phyloP scores from a whole-genome alignment of 768 basidiomycete species.

The Macrolepiota albuminosa region DNA sequence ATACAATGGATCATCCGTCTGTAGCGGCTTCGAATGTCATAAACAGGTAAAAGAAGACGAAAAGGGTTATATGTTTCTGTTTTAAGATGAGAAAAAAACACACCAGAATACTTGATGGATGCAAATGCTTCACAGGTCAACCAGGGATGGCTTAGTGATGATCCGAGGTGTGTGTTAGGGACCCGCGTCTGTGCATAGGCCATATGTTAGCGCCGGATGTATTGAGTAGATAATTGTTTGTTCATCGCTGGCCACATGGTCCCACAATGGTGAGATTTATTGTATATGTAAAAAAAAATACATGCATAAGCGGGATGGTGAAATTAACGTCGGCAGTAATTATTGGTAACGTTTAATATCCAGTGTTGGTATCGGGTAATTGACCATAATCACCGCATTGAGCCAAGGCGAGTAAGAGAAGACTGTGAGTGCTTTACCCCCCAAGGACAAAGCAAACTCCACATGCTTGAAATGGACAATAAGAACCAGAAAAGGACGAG shows the following conservation, averaged over 20 bases:
- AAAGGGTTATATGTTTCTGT: slow-evolving; percentile 1
- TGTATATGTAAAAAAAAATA: not conserved
- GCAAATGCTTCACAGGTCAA: slow-evolving; percentile 5
- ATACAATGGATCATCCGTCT: not conserved
- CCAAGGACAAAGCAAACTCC: slow-evolving; percentile 6
- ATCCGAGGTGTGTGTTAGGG: slow-evolving; percentile 10
- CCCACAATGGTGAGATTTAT: slow-evolving; percentile 1
- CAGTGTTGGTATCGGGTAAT: not conserved
- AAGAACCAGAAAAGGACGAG: not conserved
- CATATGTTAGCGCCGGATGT: slow-evolving; percentile 2
- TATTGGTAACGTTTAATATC: not conserved
- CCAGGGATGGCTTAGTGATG: slow-evolving; percentile 6
- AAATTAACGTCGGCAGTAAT: not conserved
- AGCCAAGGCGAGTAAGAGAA: slow-evolving; percentile 6
- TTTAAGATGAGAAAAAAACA: slow-evolving; percentile 1
- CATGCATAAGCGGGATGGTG: not conserved
- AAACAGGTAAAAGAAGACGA: not conserved
- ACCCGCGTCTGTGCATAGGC: slow-evolving; percentile 9
- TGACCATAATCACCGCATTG: not conserved
- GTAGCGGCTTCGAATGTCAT: not conserved
- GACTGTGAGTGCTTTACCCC: slow-evolving; percentile 2
- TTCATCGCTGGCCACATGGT: slow-evolving; percentile 10
- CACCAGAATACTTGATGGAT: not conserved
- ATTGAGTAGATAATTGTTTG: slow-evolving; percentile 5
- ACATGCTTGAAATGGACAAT: slow-evolving; percentile 8